Conservation (phyloP, 1,284 basidiomycete genomes). For the Cryptococcus wingfieldii region DNA sequence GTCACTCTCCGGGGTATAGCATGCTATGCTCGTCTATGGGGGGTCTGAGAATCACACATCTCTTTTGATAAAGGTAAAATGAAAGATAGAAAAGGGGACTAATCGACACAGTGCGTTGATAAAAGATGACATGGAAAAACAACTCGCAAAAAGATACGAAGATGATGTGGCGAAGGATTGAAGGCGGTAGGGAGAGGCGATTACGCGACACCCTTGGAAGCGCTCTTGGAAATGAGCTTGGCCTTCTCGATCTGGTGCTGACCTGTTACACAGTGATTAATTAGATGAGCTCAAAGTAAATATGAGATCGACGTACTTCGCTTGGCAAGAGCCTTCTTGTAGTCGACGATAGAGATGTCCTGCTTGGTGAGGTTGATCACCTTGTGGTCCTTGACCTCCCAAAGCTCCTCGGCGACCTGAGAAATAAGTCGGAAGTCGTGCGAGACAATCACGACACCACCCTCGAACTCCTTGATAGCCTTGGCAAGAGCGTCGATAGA, state of each 20-base stretch:
- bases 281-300: background rate
- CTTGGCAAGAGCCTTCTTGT: conserved; percentile 62
- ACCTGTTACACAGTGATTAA: conserved; percentile 18
- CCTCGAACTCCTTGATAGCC: conserved; percentile 95
- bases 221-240: conserved; percentile 77
- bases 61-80: too few relatives aligned
- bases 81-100: too few relatives aligned
- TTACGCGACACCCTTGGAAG: conserved; percentile 48
- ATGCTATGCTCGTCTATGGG: too few relatives aligned
- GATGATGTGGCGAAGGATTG: too few relatives aligned
- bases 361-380: conserved; percentile 87
- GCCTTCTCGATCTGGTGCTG: conserved; percentile 76
- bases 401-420: conserved; percentile 93
- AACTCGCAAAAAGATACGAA: too few relatives aligned
- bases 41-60: too few relatives aligned
- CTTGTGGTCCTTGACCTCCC: conserved; percentile 95
- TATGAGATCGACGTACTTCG: conserved; percentile 33
- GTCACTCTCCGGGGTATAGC: too few relatives aligned
- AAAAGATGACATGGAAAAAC: too few relatives aligned
- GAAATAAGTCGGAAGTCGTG: conserved; percentile 96
- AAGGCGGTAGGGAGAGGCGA: background rate
- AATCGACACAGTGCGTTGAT: too few relatives aligned
- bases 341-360: conserved; percentile 83
- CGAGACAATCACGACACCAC: conserved; percentile 95
- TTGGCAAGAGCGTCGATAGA: conserved; percentile 91